Conservation (phyloP, 2,329 filamentous ascomycete species). For the Ilyonectria robusta region DNA sequence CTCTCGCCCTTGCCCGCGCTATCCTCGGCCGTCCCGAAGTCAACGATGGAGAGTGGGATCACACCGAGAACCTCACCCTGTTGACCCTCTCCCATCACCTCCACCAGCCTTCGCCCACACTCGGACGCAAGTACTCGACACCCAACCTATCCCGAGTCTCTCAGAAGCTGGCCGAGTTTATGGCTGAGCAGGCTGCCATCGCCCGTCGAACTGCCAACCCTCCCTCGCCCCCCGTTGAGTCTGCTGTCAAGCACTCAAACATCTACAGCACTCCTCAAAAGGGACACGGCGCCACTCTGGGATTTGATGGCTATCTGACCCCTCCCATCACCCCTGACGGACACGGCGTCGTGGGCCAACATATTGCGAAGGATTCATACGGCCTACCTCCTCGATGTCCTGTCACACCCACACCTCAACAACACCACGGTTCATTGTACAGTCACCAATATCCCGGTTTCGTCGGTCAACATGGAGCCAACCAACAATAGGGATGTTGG, state of each 20-base stretch:
- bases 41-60: conserved; percentile 82
- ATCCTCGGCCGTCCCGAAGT: conserved; percentile 86
- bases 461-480: conserved; percentile 59
- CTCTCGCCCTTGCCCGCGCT: conserved; percentile 87
- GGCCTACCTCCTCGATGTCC: conserved; percentile 69
- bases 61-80: conserved; percentile 77
- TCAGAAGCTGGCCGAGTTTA: conserved; percentile 69
- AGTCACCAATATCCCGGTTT: conserved; percentile 55
- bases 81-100: conserved; percentile 72
- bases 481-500: conserved; percentile 56
- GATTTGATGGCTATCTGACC: conserved; percentile 83
- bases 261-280: conserved; percentile 87
- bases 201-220: conserved; percentile 65
- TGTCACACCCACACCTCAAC: conserved; percentile 72
- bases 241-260: conserved; percentile 67
- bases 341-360: conserved; percentile 64
- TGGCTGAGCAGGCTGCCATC: conserved; percentile 71
- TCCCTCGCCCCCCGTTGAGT: conserved; percentile 72
- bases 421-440: conserved; percentile 55
- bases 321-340: conserved; percentile 89
- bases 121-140: conserved; percentile 73
- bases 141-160: conserved; percentile 68
- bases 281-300: conserved; percentile 73
- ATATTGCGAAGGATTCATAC: conserved; percentile 63
- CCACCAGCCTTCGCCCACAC: conserved; percentile 70